Conservation (phyloP, 495 filamentous ascomycete genomes). For the Elasticomyces elasticus region DNA sequence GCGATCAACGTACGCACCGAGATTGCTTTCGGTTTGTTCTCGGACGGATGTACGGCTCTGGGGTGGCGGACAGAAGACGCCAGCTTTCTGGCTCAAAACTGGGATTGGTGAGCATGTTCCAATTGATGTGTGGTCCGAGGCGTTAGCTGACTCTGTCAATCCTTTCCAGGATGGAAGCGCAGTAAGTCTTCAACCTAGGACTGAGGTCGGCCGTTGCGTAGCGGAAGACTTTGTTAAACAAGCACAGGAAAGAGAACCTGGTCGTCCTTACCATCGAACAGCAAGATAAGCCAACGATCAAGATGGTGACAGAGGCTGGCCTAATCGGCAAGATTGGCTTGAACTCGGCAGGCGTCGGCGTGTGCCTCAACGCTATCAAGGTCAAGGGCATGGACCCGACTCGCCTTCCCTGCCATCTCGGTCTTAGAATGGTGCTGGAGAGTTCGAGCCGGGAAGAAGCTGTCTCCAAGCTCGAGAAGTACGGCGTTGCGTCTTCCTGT, state of each 20-base stretch:
- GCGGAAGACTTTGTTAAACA: too few relatives aligned
- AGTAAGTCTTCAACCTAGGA: conserved; percentile 8
- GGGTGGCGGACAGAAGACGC: conserved; percentile 39
- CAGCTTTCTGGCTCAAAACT: conserved; percentile 53
- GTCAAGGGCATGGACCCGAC: conserved; percentile 46
- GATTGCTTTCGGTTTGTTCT: conserved; percentile 53
- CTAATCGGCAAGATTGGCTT: conserved; percentile 67
- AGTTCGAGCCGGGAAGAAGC: conserved; percentile 40
- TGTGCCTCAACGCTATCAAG: conserved; percentile 58
- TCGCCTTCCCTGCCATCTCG: conserved; percentile 53
- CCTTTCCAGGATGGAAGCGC: neutral
- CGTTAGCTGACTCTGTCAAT: neutral
- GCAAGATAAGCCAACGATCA: conserved; percentile 41
- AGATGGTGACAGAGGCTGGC: conserved; percentile 51
- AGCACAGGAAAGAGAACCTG: conserved; percentile 41
- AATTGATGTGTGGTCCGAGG: neutral
- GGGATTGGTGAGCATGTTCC: conserved; percentile 38
- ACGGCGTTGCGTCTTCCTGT: conserved; percentile 50
- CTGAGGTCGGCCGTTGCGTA: too few relatives aligned
- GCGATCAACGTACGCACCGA: conserved; percentile 60
- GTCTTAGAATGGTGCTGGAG: conserved; percentile 50
- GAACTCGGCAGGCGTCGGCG: conserved; percentile 52
- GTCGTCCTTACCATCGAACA: conserved; percentile 43
- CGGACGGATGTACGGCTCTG: conserved; percentile 55
- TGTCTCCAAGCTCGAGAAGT: conserved; percentile 38